A percentile compares a stretch with the other conserved stretches of the same genome.
Evolutionary conservation across 1,139 yeast genomes (phyloP).

Genomic region (Candida neerlandica): DNA sequence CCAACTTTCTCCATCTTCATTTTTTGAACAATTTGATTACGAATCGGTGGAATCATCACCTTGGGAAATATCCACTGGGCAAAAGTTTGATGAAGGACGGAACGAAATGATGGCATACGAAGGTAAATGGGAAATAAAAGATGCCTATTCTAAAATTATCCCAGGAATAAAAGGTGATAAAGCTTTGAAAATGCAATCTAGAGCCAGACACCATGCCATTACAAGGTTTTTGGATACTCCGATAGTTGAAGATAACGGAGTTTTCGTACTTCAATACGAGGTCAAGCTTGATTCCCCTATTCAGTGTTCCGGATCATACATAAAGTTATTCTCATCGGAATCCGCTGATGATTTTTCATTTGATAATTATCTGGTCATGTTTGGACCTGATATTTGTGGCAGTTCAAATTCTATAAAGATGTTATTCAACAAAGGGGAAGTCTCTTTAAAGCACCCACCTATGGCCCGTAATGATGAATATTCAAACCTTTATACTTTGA

Average conservation of each 20-base stretch:
- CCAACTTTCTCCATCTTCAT: slow-evolving; percentile 40
- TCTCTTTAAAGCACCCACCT: slow-evolving; percentile 68
- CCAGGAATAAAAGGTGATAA: slow-evolving; percentile 65
- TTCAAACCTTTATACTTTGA: slow-evolving; percentile 72
- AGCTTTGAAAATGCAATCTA: slow-evolving; percentile 74
- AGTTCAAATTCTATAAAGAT: slow-evolving; percentile 76
- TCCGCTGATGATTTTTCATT: slow-evolving; percentile 26
- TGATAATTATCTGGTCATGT: slow-evolving; percentile 71
- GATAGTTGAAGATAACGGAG: slow-evolving; percentile 57
- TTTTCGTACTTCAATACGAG: slow-evolving; percentile 86
- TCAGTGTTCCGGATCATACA: slow-evolving; percentile 86
- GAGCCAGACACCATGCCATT: slow-evolving; percentile 81
- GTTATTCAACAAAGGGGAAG: slow-evolving; percentile 67
- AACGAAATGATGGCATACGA: slow-evolving; percentile 46
- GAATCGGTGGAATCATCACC: slow-evolving; percentile 40
- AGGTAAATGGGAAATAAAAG: slow-evolving; percentile 75
- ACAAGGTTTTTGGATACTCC: slow-evolving; percentile 57
- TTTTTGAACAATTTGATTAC: slow-evolving; percentile 70
- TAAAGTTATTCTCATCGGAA: slow-evolving; percentile 61
- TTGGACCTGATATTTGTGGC: slow-evolving; percentile 95
- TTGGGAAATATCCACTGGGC: slow-evolving; percentile 69
- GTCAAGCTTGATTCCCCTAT: slow-evolving; percentile 67
- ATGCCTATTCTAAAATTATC: slow-evolving; percentile 38
- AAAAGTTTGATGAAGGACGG: slow-evolving; percentile 46
- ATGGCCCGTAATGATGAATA: slow-evolving; percentile 61